These are phyloP conservation scores for Silene uniflora DNA, from an alignment of 148 eudicot genomes.

Conservation along the genomic window DNA sequence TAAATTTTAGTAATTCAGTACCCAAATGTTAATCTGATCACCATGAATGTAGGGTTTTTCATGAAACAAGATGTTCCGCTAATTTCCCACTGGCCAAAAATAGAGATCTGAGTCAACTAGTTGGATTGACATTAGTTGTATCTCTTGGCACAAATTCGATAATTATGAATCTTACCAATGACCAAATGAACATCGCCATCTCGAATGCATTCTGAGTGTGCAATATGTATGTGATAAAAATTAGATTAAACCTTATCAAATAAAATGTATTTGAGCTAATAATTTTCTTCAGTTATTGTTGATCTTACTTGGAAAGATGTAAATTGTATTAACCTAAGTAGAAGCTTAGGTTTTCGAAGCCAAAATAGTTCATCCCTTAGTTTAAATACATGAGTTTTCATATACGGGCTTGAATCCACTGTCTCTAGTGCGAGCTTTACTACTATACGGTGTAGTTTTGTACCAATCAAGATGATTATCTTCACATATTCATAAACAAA, in stretches of 20 bases:
- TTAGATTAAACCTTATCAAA: not conserved
- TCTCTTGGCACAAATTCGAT: not conserved
- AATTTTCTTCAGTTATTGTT: not conserved
- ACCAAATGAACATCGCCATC: constrained; percentile 78
- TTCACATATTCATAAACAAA: constrained; percentile 15
- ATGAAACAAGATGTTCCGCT: constrained; percentile 52
- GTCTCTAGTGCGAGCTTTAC: constrained; percentile 69
- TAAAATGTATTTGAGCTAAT: not conserved
- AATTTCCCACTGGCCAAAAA: constrained; percentile 58
- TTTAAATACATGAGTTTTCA: constrained; percentile 40
- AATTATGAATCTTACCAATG: constrained; percentile 41
- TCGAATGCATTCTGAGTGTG: constrained; percentile 62
- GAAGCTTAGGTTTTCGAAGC: constrained; percentile 67
- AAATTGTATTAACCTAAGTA: constrained; percentile 61
- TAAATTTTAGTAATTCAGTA: constrained; percentile 15
- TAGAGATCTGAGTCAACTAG: not conserved
- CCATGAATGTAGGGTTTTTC: constrained; percentile 37
- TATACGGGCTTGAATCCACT: constrained; percentile 38
- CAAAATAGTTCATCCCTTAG: constrained; percentile 79
- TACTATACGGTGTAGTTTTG: constrained; percentile 69
- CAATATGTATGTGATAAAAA: not conserved
- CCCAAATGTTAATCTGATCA: constrained; percentile 70
- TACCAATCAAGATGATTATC: constrained; percentile 56
- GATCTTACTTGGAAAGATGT: constrained; percentile 62
- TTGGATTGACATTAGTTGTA: too few species aligned